phyloP scores from a whole-genome alignment of 352 stramenopile genomes.

The Globisporangium ultimum region DNA sequence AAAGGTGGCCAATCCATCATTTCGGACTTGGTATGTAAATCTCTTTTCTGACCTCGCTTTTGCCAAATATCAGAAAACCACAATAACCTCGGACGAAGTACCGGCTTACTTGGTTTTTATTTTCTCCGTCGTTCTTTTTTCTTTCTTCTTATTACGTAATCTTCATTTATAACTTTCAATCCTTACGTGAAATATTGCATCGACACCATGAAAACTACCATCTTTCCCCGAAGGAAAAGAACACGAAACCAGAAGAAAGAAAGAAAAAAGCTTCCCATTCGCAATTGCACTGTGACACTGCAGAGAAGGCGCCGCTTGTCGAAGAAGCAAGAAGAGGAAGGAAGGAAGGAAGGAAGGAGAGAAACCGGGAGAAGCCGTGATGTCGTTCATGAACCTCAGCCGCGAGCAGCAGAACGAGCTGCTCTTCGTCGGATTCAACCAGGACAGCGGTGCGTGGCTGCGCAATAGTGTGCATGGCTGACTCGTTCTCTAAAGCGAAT shows the following conservation, averaged over 20 bases:
- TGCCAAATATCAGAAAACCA: too few species aligned
- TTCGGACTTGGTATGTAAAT: too few species aligned
- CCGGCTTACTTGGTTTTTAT: not conserved
- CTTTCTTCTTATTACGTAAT: not conserved
- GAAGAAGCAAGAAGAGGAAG: slow-evolving; percentile 1
- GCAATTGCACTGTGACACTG: not conserved
- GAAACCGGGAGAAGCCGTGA: slow-evolving; percentile 13
- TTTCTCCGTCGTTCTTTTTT: not conserved
- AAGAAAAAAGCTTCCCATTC: not conserved
- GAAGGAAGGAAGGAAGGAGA: too few species aligned
- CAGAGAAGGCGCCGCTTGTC: slow-evolving; percentile 1
- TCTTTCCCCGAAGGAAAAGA: not conserved
- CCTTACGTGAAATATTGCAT: too few species aligned
- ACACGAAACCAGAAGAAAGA: not conserved
- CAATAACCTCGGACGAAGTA: too few species aligned
- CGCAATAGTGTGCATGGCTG: too few species aligned
- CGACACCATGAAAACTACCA: not conserved
- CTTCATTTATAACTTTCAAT: too few species aligned
- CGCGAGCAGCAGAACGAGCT: slow-evolving; percentile 91
- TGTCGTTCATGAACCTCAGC: slow-evolving; percentile 82
- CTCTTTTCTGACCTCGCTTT: too few species aligned
- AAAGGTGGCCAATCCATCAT: too few species aligned
- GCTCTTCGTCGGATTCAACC: slow-evolving; percentile 94
- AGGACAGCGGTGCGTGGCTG: slow-evolving; percentile 80
- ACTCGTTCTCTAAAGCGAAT: not conserved